phyloP scores from a whole-genome alignment of 371 early-diverging fungal species.

The Rhizopus arrhizus region DNA sequence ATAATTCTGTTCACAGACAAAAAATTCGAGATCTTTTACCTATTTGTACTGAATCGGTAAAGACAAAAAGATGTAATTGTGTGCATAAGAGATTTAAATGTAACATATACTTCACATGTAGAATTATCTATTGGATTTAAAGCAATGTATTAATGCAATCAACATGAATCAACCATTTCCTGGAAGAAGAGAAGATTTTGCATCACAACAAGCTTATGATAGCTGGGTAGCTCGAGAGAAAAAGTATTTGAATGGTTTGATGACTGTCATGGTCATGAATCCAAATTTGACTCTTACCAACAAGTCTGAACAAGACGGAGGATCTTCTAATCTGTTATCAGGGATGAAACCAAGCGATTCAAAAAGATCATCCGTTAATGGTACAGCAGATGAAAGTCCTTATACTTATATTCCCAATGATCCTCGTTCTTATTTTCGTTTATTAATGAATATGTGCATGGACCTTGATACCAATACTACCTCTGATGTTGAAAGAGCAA shows the following conservation, averaged over 20 bases:
- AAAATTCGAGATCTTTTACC: constrained; percentile 38
- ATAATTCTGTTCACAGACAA: constrained; percentile 29
- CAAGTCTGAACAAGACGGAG: background rate
- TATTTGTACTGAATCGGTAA: constrained; percentile 45
- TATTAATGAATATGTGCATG: constrained; percentile 55
- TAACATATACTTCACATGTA: constrained; percentile 3
- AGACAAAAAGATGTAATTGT: background rate
- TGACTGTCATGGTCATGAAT: constrained; percentile 45
- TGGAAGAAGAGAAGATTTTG: constrained; percentile 44
- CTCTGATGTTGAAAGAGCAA: constrained; percentile 46
- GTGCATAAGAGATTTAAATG: background rate
- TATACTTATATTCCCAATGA: constrained; percentile 56
- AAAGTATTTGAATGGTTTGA: constrained; percentile 39
- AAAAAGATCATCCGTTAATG: constrained; percentile 18
- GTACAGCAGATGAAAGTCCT: constrained; percentile 19
- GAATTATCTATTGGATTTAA: constrained; percentile 43
- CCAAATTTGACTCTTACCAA: constrained; percentile 6
- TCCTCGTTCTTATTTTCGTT: constrained; percentile 55
- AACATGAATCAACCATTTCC: constrained; percentile 45
- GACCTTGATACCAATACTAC: constrained; percentile 47
- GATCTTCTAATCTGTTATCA: constrained; percentile 12
- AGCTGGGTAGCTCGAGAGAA: constrained; percentile 45
- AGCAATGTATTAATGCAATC: constrained; percentile 45
- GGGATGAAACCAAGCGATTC: constrained; percentile 7
- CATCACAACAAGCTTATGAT: constrained; percentile 36